A percentile compares a stretch with the other conserved stretches of the same genome.
These are phyloP conservation scores for Acacia concinna DNA, from an alignment of 331 rosid genomes.

Conservation along the genomic window DNA sequence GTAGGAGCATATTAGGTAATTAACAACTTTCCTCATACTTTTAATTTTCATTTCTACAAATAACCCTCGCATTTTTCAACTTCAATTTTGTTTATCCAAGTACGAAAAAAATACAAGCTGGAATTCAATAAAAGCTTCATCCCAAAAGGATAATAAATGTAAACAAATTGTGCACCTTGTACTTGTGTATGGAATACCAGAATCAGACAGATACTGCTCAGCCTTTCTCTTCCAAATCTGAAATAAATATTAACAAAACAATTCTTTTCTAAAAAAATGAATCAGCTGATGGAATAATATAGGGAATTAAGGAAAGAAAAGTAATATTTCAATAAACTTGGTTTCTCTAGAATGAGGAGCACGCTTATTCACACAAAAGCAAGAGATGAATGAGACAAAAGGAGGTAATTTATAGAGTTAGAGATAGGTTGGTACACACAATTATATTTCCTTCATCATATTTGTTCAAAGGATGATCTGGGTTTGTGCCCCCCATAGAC, in stretches of 20 bases:
- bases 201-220: slow-evolving; percentile 85
- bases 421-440: slow-evolving; percentile 50
- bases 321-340: slow-evolving; percentile 8
- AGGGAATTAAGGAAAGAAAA: not conserved
- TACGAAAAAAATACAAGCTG: not conserved
- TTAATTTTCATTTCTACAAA: not conserved
- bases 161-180: slow-evolving; percentile 55
- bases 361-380: not conserved
- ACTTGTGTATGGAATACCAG: slow-evolving; percentile 78
- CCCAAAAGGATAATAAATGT: not conserved
- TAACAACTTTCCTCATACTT: not conserved
- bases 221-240: slow-evolving; percentile 96
- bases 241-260: not conserved
- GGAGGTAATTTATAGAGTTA: slow-evolving; percentile 5
- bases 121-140: not conserved
- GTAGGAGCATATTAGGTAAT: not conserved
- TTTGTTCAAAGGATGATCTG: slow-evolving; percentile 68
- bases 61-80: not conserved
- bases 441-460: slow-evolving; percentile 83
- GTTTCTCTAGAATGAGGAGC: slow-evolving; percentile 1
- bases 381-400: not conserved
- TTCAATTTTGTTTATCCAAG: not conserved
- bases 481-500: slow-evolving; percentile 89
- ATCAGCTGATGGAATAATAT: not conserved
- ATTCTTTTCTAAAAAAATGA: not conserved